Evolutionary conservation across 352 stramenopile genomes (phyloP).

Genomic region (Pythium monospermum): DNA sequence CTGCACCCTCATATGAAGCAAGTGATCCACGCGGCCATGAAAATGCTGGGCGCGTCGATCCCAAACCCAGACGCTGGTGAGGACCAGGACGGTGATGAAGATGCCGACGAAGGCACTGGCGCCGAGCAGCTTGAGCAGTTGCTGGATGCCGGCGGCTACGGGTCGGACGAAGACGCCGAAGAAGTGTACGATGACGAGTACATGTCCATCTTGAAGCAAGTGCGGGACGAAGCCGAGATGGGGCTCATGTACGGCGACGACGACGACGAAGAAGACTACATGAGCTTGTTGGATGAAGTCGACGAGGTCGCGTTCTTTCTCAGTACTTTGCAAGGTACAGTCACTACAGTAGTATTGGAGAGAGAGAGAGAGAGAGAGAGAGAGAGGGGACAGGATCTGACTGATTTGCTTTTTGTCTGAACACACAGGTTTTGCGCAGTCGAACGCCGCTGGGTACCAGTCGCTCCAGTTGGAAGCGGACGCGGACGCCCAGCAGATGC

Average conservation of each 20-base stretch:
- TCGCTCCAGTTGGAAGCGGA: constrained; percentile 58
- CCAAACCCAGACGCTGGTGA: no score
- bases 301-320: constrained; percentile 92
- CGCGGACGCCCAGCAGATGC: constrained; percentile 44
- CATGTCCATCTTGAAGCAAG: constrained; percentile 90
- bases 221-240: constrained; percentile 85
- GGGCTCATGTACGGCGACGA: constrained; percentile 76
- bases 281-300: constrained; percentile 89
- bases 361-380: no score
- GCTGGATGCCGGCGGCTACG: constrained; percentile 91
- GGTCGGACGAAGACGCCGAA: constrained; percentile 84
- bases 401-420: neutral
- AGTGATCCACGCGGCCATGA: constrained; percentile 81
- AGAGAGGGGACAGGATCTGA: no score
- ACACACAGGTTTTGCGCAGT: constrained; percentile 44
- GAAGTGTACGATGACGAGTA: constrained; percentile 93
- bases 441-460: constrained; percentile 50
- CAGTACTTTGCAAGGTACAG: constrained; percentile 70
- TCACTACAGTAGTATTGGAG: neutral
- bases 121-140: constrained; percentile 77
- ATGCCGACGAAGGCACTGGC: constrained; percentile 38
- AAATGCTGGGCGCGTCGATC: constrained; percentile 78
- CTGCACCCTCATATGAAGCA: constrained; percentile 86
- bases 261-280: constrained; percentile 90
- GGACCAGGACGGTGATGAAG: constrained; percentile 59